These are phyloP conservation scores for Kazachstania taianensis DNA, from an alignment of 805 yeast species.

Conservation along the genomic window DNA sequence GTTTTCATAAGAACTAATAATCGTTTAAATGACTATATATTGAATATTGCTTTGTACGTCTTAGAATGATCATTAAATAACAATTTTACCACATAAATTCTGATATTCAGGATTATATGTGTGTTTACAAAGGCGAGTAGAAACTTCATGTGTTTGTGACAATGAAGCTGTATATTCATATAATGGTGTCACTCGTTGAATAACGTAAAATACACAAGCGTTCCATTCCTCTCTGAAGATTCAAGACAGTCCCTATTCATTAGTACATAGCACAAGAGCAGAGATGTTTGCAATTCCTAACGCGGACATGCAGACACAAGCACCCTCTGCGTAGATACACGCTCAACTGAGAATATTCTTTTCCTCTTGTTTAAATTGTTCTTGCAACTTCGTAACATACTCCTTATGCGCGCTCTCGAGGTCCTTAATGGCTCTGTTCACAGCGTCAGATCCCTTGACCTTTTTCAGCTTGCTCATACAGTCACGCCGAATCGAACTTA, in stretches of 20 bases:
- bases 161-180: no score
- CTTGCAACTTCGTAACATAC: conserved; percentile 48
- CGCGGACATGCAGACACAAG: background rate
- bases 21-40: no score
- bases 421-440: conserved; percentile 44
- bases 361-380: conserved; percentile 47
- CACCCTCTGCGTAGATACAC: background rate
- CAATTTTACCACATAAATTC: background rate
- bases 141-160: background rate
- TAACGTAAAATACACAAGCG: no score
- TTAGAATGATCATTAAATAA: background rate
- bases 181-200: no score
- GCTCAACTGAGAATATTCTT: conserved; percentile 24
- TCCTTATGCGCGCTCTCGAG: conserved; percentile 64
- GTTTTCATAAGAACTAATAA: no score
- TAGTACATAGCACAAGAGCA: background rate
- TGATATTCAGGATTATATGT: background rate
- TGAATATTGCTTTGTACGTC: no score
- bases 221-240: no score
- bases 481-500: conserved; percentile 49
- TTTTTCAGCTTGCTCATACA: conserved; percentile 46
- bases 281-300: background rate
- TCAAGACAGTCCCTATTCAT: no score
- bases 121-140: no score
- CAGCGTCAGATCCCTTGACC: conserved; percentile 42